Conservation (phyloP, 2,329 filamentous ascomycete genomes). For the Alternaria novae-zelandiae region DNA sequence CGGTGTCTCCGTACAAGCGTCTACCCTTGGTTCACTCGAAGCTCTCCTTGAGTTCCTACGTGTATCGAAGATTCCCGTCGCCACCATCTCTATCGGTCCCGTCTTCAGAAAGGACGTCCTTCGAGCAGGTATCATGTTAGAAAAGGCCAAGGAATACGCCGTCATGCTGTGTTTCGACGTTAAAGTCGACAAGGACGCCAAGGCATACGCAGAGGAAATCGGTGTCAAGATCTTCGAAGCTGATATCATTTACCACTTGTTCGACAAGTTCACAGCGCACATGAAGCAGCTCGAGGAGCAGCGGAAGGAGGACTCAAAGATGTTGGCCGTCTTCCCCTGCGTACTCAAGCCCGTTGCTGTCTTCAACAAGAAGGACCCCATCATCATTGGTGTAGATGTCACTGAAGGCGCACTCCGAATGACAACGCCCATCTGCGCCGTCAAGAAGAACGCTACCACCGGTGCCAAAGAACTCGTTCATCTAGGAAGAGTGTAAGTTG, state of each 20-base stretch:
- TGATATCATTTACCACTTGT: conserved; percentile 98
- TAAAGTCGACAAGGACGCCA: conserved; percentile 97
- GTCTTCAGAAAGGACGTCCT: conserved; percentile 98
- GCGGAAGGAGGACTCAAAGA: conserved; percentile 95
- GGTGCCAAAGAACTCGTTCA: conserved; percentile 82
- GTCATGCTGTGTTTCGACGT: conserved; percentile 99
- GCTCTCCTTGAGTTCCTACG: conserved; percentile 95
- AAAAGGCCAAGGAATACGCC: conserved; percentile 93
- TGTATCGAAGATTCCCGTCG: conserved; percentile 94
- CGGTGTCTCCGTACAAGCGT: conserved; percentile 96
- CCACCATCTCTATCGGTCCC: conserved; percentile 95
- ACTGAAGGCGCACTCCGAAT: conserved; percentile 85
- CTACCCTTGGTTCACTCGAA: conserved; percentile 94
- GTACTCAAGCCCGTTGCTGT: conserved; percentile 87
- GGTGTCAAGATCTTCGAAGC: conserved; percentile 98
- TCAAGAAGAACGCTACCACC: conserved; percentile 81
- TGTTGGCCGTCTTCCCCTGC: conserved; percentile 96
- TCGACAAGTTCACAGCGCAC: conserved; percentile 95
- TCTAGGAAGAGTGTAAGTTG: conserved; percentile 88
- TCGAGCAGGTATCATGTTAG: conserved; percentile 90
- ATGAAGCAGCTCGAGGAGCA: conserved; percentile 86
- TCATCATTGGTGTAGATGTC: conserved; percentile 94
- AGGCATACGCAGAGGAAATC: conserved; percentile 87
- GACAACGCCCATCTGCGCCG: conserved; percentile 86
- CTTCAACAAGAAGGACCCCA: conserved; percentile 98